These are phyloP conservation scores for Jaapia argillacea DNA, from an alignment of 768 basidiomycete species.

Conservation along the genomic window DNA sequence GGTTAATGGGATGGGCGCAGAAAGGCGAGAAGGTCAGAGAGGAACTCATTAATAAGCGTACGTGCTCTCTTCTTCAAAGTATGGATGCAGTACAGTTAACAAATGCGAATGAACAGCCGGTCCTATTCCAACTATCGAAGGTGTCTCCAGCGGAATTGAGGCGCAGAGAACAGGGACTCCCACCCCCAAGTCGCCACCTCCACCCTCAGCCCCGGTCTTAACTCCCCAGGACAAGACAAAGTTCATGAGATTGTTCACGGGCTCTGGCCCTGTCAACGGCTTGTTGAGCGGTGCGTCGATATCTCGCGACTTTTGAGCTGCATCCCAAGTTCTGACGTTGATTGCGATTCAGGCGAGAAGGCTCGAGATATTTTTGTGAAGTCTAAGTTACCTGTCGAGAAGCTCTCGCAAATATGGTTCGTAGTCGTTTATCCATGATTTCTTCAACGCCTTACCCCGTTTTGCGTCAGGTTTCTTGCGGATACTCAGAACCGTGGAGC, in stretches of 20 bases:
- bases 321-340: background rate
- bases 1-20: slow-evolving; percentile 91
- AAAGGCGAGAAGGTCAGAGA: slow-evolving; percentile 61
- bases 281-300: slow-evolving; percentile 56
- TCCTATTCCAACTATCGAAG: slow-evolving; percentile 73
- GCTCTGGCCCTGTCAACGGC: slow-evolving; percentile 63
- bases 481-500: slow-evolving; percentile 88
- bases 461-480: slow-evolving; percentile 66
- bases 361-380: slow-evolving; percentile 87
- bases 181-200: slow-evolving; percentile 57
- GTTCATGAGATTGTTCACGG: slow-evolving; percentile 71
- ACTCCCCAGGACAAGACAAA: slow-evolving; percentile 76
- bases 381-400: slow-evolving; percentile 79
- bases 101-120: slow-evolving; percentile 46
- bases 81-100: slow-evolving; percentile 8
- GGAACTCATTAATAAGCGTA: slow-evolving; percentile 63
- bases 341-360: slow-evolving; percentile 53
- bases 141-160: slow-evolving; percentile 39
- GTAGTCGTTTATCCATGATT: slow-evolving; percentile 12
- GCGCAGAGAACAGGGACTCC: slow-evolving; percentile 41
- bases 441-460: background rate
- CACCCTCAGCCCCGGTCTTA: slow-evolving; percentile 17
- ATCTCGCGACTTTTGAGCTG: background rate
- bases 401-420: slow-evolving; percentile 89
- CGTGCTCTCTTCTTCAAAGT: slow-evolving; percentile 18